Percentiles rank a stretch among this genome's conserved stretches.
Conservation (phyloP, 2,329 filamentous ascomycete species). For the Dothideomycetes sp. region DNA sequence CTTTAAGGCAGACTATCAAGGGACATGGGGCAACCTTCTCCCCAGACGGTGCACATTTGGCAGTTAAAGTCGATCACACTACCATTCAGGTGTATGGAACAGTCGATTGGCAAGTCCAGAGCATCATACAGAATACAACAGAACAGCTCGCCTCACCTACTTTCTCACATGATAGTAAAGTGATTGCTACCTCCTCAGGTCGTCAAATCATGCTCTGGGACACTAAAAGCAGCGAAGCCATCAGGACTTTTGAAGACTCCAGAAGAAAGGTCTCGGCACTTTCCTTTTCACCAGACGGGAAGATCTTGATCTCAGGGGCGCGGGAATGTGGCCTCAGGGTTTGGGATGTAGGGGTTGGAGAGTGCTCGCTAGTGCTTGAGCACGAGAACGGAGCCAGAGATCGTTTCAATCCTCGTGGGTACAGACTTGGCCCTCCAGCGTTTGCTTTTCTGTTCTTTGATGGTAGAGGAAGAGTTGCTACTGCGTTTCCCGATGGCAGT, state of each 20-base stretch:
- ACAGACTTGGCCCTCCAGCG: neutral
- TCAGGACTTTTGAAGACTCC: neutral
- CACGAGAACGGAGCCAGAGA: neutral
- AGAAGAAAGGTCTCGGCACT: neutral
- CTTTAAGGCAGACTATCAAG: neutral
- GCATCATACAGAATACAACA: neutral
- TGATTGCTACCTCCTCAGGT: neutral
- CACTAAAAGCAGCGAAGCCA: neutral
- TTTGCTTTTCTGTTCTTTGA: neutral
- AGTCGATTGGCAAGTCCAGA: neutral
- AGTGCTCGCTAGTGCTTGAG: neutral
- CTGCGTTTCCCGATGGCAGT: conserved; percentile 5
- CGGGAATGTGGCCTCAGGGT: neutral
- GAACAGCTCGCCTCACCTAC: neutral
- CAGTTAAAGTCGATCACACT: neutral
- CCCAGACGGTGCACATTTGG: neutral
- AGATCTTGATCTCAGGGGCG: neutral
- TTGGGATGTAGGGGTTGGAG: neutral
- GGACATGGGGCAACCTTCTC: neutral
- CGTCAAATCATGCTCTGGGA: neutral
- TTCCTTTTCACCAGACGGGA: conserved; percentile 1
- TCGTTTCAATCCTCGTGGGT: neutral
- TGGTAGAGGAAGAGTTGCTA: neutral
- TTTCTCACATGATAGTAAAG: conserved; percentile 1
- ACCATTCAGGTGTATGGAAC: neutral